Evolutionary conservation across 208 protist species (phyloP).

Genomic region (Herpetomonas tarakana): DNA sequence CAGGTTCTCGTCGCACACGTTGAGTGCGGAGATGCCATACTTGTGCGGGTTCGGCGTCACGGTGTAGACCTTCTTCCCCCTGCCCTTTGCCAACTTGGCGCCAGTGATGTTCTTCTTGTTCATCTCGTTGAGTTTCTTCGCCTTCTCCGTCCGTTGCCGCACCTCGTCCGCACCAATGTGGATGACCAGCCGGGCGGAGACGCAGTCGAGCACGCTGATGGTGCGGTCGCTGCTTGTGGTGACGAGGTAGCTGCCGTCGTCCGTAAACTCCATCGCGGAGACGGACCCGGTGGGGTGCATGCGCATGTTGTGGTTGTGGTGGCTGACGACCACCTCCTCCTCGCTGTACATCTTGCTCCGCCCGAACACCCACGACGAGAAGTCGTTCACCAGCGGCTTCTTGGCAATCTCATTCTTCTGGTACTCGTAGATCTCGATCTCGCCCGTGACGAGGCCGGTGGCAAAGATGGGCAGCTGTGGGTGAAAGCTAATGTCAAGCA

Average conservation of each 20-base stretch:
- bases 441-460: conserved; percentile 73
- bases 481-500: conserved; percentile 82
- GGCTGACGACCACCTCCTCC: conserved; percentile 45
- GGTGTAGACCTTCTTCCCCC: not conserved
- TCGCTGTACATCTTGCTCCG: conserved; percentile 34
- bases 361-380: conserved; percentile 66
- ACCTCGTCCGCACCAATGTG: conserved; percentile 51
- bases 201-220: conserved; percentile 84
- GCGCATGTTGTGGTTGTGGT: conserved; percentile 66
- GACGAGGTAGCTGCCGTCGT: conserved; percentile 80
- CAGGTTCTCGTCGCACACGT: conserved; percentile 83
- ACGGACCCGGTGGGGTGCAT: conserved; percentile 79
- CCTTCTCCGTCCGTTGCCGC: conserved; percentile 7
- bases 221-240: conserved; percentile 77
- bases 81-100: conserved; percentile 9
- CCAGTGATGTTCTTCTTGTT: conserved; percentile 30
- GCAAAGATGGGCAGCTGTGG: conserved; percentile 68
- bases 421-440: conserved; percentile 82
- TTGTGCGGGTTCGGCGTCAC: conserved; percentile 77
- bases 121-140: conserved; percentile 31
- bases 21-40: conserved; percentile 78
- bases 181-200: conserved; percentile 58
- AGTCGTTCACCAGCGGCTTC: conserved; percentile 57
- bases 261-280: conserved; percentile 86
- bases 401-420: conserved; percentile 58